These are phyloP conservation scores for Collybiopsis luxurians DNA, from an alignment of 768 basidiomycete genomes.

Conservation along the genomic window DNA sequence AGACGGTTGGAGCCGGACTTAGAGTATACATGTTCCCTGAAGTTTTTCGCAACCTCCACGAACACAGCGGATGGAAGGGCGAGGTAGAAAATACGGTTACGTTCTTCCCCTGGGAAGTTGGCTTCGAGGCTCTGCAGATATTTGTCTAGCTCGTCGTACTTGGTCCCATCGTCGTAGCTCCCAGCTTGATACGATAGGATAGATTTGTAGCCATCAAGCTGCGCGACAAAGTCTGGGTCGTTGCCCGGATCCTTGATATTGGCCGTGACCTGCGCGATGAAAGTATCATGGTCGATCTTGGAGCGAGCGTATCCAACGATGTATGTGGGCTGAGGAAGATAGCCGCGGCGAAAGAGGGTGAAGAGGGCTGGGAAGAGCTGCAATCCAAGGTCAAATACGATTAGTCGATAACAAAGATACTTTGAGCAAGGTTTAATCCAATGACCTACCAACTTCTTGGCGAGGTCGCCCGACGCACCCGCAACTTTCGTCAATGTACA, in stretches of 20 bases:
- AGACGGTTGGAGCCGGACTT: slow-evolving; percentile 79
- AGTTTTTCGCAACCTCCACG: slow-evolving; percentile 77
- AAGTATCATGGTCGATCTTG: slow-evolving; percentile 86
- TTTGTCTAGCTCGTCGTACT: slow-evolving; percentile 75
- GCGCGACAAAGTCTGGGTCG: slow-evolving; percentile 49
- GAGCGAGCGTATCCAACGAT: slow-evolving; percentile 97
- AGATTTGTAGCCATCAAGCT: slow-evolving; percentile 82
- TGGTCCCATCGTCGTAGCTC: slow-evolving; percentile 78
- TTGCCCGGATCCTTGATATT: slow-evolving; percentile 81
- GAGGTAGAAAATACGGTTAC: slow-evolving; percentile 92
- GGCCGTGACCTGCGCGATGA: slow-evolving; percentile 75
- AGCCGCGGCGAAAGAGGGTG: slow-evolving; percentile 74
- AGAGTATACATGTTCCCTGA: slow-evolving; percentile 79
- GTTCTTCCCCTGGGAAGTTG: slow-evolving; percentile 53
- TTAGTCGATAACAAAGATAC: not conserved
- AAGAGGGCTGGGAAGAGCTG: slow-evolving; percentile 96
- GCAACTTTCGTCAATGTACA: slow-evolving; percentile 65
- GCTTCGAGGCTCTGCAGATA: slow-evolving; percentile 78
- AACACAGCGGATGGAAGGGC: slow-evolving; percentile 98
- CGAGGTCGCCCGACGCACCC: slow-evolving; percentile 95
- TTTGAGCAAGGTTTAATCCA: slow-evolving; percentile 3
- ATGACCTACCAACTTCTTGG: slow-evolving; percentile 86
- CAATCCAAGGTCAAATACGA: not conserved
- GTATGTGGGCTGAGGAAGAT: slow-evolving; percentile 78
- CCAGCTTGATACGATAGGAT: slow-evolving; percentile 82